Base-by-base conservation (phyloP, 2,329 filamentous ascomycete genomes). In the Pseudocercospora fijiensis region DNA sequence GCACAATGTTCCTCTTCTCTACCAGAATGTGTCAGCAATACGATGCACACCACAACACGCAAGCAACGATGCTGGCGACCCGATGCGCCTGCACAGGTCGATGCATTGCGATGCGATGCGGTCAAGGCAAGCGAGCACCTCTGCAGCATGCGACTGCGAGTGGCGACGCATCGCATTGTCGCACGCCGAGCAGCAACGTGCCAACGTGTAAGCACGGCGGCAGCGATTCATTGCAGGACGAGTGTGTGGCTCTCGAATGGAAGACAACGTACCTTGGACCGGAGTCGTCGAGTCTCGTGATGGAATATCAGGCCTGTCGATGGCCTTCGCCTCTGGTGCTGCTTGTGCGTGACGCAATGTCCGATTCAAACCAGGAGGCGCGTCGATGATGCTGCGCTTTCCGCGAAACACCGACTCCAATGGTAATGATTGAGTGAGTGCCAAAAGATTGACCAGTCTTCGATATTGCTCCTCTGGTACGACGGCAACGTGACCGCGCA, bases 341-440 rank as follows among this genome's bases (percentile, higher is more conserved):
- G 45, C 24, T 49, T 20, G 11, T 26, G 52, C 52, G 52, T 56
- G 52, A 56, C 52, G 52, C 52, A 56, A 56, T 56, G n/a, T 56
- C n/a, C 28, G 52, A 56, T 30, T 49, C 27, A 56, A 56, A 24
- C 52, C 37, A 20, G 52, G 28, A 56, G 28, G 52, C 28, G 49
- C 22, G 49, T 24, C 7, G 20, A 24, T 26, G 49, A 52, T 52
- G 49, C 49, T 26, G 20, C 24, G 16, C 22, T 8, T 52, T 24
- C 9, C 3, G 49, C 24, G 24, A n/a, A 26, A 49, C 45, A 24
- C 18, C 20, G 16, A 16, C 22, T 11, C 22, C 16, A 3, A 27
- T 11, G 20, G 49, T 18, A n/a, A 24, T 52, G 4, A 52, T 18
- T 27, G 20, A 26, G 9, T 27, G 24, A n/a, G 20, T 22, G 10